Evolutionary conservation across 306 rosid species (phyloP).

Genomic region (Lathyrus aphaca): DNA sequence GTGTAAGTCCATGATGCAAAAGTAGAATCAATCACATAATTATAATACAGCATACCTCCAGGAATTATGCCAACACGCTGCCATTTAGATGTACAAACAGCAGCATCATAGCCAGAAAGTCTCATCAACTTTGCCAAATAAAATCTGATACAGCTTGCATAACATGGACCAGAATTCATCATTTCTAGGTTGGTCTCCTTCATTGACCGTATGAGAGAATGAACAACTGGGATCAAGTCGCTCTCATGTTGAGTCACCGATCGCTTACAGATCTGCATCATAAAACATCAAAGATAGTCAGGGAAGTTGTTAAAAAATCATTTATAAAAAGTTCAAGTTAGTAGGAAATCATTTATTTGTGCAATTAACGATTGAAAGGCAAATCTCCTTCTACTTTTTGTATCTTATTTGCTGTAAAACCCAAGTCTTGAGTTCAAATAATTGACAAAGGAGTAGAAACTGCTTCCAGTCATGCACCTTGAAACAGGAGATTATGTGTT

Average conservation of each 20-base stretch:
- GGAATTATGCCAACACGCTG: constrained; percentile 92
- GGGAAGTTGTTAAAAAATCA: constrained; percentile 6
- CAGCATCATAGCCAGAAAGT: constrained; percentile 83
- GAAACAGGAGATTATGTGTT: constrained; percentile 13
- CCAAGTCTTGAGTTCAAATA: background rate
- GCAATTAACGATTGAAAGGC: constrained; percentile 9
- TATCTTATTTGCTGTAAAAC: background rate
- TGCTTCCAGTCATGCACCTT: background rate
- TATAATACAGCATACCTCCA: constrained; percentile 65
- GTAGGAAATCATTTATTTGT: constrained; percentile 8
- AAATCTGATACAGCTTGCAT: constrained; percentile 83
- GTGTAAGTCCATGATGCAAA: background rate
- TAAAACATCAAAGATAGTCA: constrained; percentile 31
- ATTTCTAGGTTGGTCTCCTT: constrained; percentile 55
- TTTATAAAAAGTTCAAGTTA: background rate
- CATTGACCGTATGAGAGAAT: constrained; percentile 70
- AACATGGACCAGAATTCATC: constrained; percentile 70
- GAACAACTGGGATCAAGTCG: constrained; percentile 72
- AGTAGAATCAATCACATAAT: constrained; percentile 21
- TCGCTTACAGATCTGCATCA: constrained; percentile 65
- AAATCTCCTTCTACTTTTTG: constrained; percentile 7
- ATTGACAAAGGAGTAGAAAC: constrained; percentile 16
- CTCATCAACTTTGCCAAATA: constrained; percentile 80
- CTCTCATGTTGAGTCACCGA: constrained; percentile 68
- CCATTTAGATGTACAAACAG: constrained; percentile 87